phyloP scores from a whole-genome alignment of 192 early-diverging fungal genomes.

The Coemansia sp. region DNA sequence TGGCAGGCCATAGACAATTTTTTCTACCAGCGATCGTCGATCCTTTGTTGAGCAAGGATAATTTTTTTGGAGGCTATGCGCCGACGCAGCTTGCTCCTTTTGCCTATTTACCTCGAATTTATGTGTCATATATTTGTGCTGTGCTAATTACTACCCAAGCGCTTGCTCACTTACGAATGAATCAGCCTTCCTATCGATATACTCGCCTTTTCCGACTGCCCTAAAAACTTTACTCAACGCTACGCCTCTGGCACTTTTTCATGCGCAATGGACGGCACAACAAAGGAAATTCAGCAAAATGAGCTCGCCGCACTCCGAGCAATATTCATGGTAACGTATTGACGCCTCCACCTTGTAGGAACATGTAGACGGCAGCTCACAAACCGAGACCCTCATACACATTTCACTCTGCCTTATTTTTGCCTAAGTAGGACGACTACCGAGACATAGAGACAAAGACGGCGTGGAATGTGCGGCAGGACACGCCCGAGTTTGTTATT shows the following conservation, averaged over 20 bases:
- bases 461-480: conserved; percentile 46
- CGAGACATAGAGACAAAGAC: conserved; percentile 35
- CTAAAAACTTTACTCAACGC: not conserved
- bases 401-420: not conserved
- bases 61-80: not conserved
- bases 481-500: conserved; percentile 39
- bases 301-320: conserved; percentile 70
- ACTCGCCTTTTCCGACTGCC: not conserved
- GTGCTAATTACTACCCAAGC: not conserved
- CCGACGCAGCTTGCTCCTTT: not conserved
- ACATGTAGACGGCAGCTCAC: not conserved
- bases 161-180: not conserved
- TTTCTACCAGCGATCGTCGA: not conserved
- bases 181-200: not conserved
- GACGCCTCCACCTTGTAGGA: not conserved
- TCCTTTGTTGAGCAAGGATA: not conserved
- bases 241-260: not conserved
- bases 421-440: conserved; percentile 41
- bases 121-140: not conserved
- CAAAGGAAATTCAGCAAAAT: conserved; percentile 61
- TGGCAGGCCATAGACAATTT: not conserved
- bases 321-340: conserved; percentile 49
- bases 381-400: too few species aligned
- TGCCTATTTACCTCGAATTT: not conserved
- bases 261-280: conserved; percentile 33